Percentiles rank a stretch among this genome's conserved stretches.
Evolutionary conservation across 2,329 filamentous ascomycete genomes (phyloP).

Genomic region (Botrytis galanthina): DNA sequence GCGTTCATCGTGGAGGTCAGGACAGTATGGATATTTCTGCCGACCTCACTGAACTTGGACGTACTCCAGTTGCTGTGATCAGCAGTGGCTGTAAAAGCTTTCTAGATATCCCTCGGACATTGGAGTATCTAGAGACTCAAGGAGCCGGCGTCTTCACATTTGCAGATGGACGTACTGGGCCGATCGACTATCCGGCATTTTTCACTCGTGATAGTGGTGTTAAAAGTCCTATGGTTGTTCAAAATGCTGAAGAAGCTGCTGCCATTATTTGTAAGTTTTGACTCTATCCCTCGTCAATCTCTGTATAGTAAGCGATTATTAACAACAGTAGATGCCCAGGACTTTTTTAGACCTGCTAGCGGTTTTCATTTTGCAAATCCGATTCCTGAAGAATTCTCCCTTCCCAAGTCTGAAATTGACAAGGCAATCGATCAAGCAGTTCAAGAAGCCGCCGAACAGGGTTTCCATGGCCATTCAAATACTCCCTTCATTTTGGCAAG

Average conservation of each 20-base stretch:
- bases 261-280: constrained; percentile 68
- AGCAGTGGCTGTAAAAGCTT: constrained; percentile 95
- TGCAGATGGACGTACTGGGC: constrained; percentile 70
- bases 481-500: constrained; percentile 67
- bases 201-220: constrained; percentile 85
- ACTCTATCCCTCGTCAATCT: neutral
- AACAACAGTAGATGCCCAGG: constrained; percentile 60
- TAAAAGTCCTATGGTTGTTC: constrained; percentile 72
- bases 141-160: constrained; percentile 87
- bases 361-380: constrained; percentile 88
- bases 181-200: constrained; percentile 87
- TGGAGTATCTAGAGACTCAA: constrained; percentile 72
- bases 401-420: constrained; percentile 60
- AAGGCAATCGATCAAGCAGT: constrained; percentile 55
- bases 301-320: neutral
- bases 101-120: constrained; percentile 82
- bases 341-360: constrained; percentile 60
- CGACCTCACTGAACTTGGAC: constrained; percentile 88
- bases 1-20: constrained; percentile 87
- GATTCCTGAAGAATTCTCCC: constrained; percentile 57
- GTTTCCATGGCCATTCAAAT: constrained; percentile 61
- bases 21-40: constrained; percentile 90
- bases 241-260: constrained; percentile 78
- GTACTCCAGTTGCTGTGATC: constrained; percentile 84
- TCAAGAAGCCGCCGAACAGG: constrained; percentile 50